Evolutionary conservation across 164 flowering plant species (phyloP).

Genomic region (Sextonia rubra): DNA sequence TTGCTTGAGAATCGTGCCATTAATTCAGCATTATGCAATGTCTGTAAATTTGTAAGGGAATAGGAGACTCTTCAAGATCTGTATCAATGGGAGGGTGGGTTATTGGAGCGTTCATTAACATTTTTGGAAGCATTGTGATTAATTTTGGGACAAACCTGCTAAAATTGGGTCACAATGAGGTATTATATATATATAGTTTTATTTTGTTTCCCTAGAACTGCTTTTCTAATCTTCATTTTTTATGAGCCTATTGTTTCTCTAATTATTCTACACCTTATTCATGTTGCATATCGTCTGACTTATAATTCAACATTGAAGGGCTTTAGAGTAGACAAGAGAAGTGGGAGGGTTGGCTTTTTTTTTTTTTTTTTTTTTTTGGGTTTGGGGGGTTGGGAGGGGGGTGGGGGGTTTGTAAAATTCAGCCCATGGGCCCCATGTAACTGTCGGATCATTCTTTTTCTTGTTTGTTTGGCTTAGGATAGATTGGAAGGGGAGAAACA

Average conservation of each 20-base stretch:
- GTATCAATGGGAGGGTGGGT: constrained; percentile 83
- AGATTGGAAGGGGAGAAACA: too few relatives aligned
- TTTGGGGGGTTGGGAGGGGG: too few relatives aligned
- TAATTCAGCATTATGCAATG: constrained; percentile 2
- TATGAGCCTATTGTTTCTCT: neutral
- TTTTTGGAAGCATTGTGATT: constrained; percentile 88
- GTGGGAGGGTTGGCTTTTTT: too few relatives aligned
- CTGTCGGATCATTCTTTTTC: too few relatives aligned
- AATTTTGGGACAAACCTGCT: constrained; percentile 98
- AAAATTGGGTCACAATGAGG: constrained; percentile 92
- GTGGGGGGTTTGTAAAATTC: too few relatives aligned
- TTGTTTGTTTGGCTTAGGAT: too few relatives aligned
- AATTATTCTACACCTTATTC: neutral
- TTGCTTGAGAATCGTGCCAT: constrained; percentile 3
- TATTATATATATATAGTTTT: constrained; percentile 11
- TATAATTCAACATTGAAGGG: too few relatives aligned
- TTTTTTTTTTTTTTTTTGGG: too few relatives aligned
- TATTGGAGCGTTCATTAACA: constrained; percentile 87
- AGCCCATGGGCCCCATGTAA: too few relatives aligned
- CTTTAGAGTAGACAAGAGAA: too few relatives aligned
- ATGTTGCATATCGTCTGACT: neutral
- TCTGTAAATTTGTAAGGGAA: constrained; percentile 5
- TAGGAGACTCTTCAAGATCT: constrained; percentile 11
- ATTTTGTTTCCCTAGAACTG: too few relatives aligned
- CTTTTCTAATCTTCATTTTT: too few relatives aligned